Evolutionary conservation across 1,139 yeast species (phyloP), one percentile per base, ranked within the genome.

Genomic region (Kodamaea arcana): DNA sequence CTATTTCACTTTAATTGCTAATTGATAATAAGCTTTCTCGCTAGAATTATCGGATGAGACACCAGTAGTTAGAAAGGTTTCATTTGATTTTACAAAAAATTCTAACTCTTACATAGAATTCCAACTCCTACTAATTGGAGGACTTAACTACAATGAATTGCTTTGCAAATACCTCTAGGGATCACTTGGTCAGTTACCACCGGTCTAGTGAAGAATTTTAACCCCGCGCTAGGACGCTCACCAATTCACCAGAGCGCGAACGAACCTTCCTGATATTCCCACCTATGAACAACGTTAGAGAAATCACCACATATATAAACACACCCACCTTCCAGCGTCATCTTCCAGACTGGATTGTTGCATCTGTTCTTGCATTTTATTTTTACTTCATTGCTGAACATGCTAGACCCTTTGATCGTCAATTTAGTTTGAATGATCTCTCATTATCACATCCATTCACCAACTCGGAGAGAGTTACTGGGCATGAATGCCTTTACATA

Each of bases 371-470:
- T n/a, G 46, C 60, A 13, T 43, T 49, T 2, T 51, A 60, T 36
- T 68, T 67, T 41, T 62, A 62, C 39, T 43, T 53, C 13, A 54
- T 66, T 20, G 61, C 67, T 7, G 74, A 69, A 42, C 48, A 52
- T 21, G 63, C 71, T 3, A 45, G 48, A 26, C 59, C 58, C 2
- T 53, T 54, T 36, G 36, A 43, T 12, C 51, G 59, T 15, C 58
- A 54, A 35, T 54, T 55, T 37, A 39, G 46, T 23, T 40, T 54
- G 30, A 40, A 44, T 22, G 68, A 39, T 58, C 77, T 45, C 69
- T 41, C 52, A 15, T 71, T 85, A 26, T 75, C 81, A 32, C 92
- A 85, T 53, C 94, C 94, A 1, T 82, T 74, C 52, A 82, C 92
- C 0, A 72, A 67, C 29, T 62, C 60, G 15, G 88, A 85, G 52